Base-by-base conservation (phyloP, 805 yeast genomes). In the Spathaspora hagerdaliae region DNA sequence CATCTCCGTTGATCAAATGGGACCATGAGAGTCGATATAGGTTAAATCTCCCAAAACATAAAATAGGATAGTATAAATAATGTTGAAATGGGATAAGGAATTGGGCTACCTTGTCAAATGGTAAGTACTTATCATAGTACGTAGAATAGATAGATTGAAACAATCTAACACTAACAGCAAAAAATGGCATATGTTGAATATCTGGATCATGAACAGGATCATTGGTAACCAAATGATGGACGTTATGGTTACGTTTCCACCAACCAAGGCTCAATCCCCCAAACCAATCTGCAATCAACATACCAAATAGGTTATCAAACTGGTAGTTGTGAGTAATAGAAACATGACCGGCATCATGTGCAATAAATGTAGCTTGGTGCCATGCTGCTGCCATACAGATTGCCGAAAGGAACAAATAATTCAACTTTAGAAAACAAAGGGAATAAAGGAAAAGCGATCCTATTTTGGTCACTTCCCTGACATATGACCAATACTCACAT, bases 131-230 rank as follows among this genome's bases (percentile, higher is more conserved):
- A 35, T 86, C 88, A 58, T 89, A 89, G 63, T 82, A 89, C 0
- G 96, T 87, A 26, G 96, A 87, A 59, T 81, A 87, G 7, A 88
- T 79, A 56, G 79, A 73, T 3, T 79, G 81, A 53, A 89, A 78
- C 4, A 89, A 68, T 50, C 85, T 70, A 1, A 86, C 74, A 44
- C 90, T 82, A 14, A 89, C 95, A 2, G 96, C 95, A 60, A 89
- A 89, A 56, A 89, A 89, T 1, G 97, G 97, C 51, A 89, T 63
- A 65, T 89, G 96, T 64, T 89, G 97, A 59, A 89, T 90, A 65
- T 89, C 97, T 0, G 97, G 97, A 57, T 89, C 97, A 59, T 90
- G 96, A 1, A 85, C 85, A 0, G 97, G 96, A 59, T 89, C 96
- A 63, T 89, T 89, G n/a, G 96, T 86, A 44, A 89, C 76, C 42